Base-by-base conservation (phyloP, 1,284 basidiomycete genomes). In the Gomphus bonarii region DNA sequence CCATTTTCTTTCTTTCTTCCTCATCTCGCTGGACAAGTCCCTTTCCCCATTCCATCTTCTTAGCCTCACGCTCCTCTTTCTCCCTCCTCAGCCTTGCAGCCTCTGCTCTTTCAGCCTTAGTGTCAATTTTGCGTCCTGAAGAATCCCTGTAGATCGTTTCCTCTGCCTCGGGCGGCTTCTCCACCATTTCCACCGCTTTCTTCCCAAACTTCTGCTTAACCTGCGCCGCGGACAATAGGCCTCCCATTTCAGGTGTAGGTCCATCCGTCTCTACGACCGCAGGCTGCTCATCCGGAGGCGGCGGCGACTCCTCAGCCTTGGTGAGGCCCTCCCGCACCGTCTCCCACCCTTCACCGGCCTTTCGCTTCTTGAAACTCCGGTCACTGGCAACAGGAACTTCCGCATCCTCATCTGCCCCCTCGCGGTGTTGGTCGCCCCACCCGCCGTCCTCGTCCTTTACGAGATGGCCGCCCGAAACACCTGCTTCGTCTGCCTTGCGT, bases 31-130 rank as follows among this genome's bases (percentile, higher is more conserved):
- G 94, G 25, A 91, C 85, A 35, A 97, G 66, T 25, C 97, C 97
- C 70, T 95, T 97, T 0, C 89, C 91, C 97, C 97, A 99, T 67
- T 95, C 89, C 85, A 94, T 89, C 73, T 92, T 93, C 69, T 85
- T 79, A 55, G 85, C 86, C 66, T 94, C 90, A 68, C 83, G 85
- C 70, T 93, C 85, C 68, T 91, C 83, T 60, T 78, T 74, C 66
- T 91, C 87, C 28, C 88, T 77, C 66, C 92, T 91, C 66, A 80
- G 70, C 61, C 82, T 72, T 50, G 85, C 85, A 38, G 90, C 89
- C 64, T 95, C 91, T 16, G 87, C 93, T 52, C 80, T 80, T 42
- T 87, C 87, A 0, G 86, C 81, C 65, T 88, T 88, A 50, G 90
- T 81, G 65, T 99, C 93, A 56, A 99, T 90, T 70, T 88, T 88